Evolutionary conservation across 148 eudicot genomes (phyloP), one percentile per base, ranked within the genome.

Genomic region (Nepenthes gracilis): DNA sequence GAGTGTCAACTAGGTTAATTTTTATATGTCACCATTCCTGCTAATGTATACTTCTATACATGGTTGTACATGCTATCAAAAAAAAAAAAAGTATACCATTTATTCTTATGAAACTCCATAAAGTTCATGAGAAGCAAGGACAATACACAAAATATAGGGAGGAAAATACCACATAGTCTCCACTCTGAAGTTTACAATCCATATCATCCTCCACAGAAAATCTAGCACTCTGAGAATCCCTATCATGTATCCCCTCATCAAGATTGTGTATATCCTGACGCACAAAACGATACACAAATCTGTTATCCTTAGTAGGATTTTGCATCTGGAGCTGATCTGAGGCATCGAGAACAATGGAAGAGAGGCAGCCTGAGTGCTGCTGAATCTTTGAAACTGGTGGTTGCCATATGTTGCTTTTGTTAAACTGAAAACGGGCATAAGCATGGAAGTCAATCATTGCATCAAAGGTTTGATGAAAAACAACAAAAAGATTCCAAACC

Each of bases 131-230:
- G 23, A 0, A 23, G 23, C 23, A 23, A 23, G 23, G 23, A 23
- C 23, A 23, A 23, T 23, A 23, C 23, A 35, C 2, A 55, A 55
- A 33, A 6, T 55, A 5, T 33, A 64, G 58, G 59, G 52, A 58
- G 35, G 53, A 47, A 72, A 55, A 43, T 86, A 94, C 99, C 99
- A 89, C 97, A 73, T 85, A 83, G 74, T 94, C 99, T 48, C 99
- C 97, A 66, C 59, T 79, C 56, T 75, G 85, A 13, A 94, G 84
- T 54, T 68, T 65, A 72, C 82, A 74, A 61, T 78, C 75, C 47
- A 78, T 64, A 62, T 79, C 78, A 62, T 64, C 77, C n/a, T 59
- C 61, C 15, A 61, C 61, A 67, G 85, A 72, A 65, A 74, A 60
- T 2, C 72, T 51, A 64, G 66, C 59, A 68, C 54, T 70, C 36